phyloP scores from a whole-genome alignment of 768 basidiomycete genomes.

The Strobilomyces confusus region DNA sequence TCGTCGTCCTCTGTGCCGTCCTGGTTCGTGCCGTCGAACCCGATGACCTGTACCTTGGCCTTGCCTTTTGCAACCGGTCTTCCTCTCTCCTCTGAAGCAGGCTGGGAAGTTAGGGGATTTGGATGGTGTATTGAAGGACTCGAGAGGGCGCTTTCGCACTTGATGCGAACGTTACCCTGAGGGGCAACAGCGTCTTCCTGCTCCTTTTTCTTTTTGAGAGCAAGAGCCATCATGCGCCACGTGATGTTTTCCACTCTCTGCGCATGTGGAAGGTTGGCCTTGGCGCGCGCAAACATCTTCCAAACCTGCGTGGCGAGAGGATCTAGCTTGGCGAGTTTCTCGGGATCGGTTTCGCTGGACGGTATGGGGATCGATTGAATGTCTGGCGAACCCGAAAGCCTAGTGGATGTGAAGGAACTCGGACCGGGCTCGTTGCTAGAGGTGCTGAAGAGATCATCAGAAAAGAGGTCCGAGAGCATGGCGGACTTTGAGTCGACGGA shows the following conservation, averaged over 20 bases:
- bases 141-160: constrained; percentile 16
- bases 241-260: constrained; percentile 98
- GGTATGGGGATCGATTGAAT: constrained; percentile 44
- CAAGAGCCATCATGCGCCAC: constrained; percentile 98
- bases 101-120: constrained; percentile 2
- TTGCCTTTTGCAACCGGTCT: constrained; percentile 80
- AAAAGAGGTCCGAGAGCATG: constrained; percentile 65
- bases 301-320: constrained; percentile 94
- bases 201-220: constrained; percentile 83
- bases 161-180: constrained; percentile 15
- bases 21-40: constrained; percentile 74
- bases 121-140: constrained; percentile 2
- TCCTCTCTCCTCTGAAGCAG: constrained; percentile 52
- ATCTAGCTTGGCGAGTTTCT: constrained; percentile 73
- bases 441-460: constrained; percentile 58
- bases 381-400: constrained; percentile 66
- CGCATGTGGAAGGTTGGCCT: constrained; percentile 84
- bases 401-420: constrained; percentile 61
- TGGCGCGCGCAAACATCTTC: constrained; percentile 92
- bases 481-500: constrained; percentile 54
- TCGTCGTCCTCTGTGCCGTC: constrained; percentile 70
- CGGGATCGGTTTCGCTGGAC: constrained; percentile 50
- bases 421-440: constrained; percentile 32
- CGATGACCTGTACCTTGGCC: constrained; percentile 69
- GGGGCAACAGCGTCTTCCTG: constrained; percentile 42